A percentile compares a stretch with the other conserved stretches of the same genome.
Conservation (phyloP, 108 stramenopile species). For the Skeletonema potamos region DNA sequence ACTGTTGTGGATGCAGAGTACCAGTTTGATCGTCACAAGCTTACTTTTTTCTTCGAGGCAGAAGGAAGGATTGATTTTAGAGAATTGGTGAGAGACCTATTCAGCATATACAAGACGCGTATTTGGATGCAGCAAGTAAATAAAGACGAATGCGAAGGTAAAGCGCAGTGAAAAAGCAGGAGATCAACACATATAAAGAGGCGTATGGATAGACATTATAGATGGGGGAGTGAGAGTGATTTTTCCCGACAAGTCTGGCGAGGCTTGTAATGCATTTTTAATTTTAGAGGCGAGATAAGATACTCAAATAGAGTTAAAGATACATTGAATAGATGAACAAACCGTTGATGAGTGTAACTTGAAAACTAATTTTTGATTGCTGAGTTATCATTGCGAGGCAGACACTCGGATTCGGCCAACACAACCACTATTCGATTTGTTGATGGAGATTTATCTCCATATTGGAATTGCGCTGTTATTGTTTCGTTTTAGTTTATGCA, state of each 20-base stretch:
- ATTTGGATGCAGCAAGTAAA: conserved; percentile 98
- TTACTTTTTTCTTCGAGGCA: conserved; percentile 97
- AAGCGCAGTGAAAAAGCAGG: background rate
- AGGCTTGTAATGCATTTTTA: background rate
- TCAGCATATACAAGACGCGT: conserved; percentile 97
- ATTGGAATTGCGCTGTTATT: too few relatives aligned
- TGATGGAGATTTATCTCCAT: too few relatives aligned
- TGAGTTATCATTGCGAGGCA: too few relatives aligned
- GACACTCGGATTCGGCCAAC: too few relatives aligned
- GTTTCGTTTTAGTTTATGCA: background rate
- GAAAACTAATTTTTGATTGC: too few relatives aligned
- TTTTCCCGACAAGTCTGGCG: background rate
- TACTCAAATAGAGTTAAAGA: background rate
- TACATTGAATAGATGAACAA: background rate
- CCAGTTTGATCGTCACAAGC: conserved; percentile 96
- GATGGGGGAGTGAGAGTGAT: background rate
- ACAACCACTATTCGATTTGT: too few relatives aligned
- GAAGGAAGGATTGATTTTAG: conserved; percentile 96
- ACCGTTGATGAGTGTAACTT: too few relatives aligned
- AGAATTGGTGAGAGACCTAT: conserved; percentile 96
- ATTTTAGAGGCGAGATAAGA: background rate
- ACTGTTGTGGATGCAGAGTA: conserved; percentile 96
- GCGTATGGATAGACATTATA: background rate
- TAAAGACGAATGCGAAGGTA: conserved; percentile 45
- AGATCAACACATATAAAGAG: background rate